Conservation (phyloP, 768 basidiomycete species). For the Neoboletus brunneissimus region DNA sequence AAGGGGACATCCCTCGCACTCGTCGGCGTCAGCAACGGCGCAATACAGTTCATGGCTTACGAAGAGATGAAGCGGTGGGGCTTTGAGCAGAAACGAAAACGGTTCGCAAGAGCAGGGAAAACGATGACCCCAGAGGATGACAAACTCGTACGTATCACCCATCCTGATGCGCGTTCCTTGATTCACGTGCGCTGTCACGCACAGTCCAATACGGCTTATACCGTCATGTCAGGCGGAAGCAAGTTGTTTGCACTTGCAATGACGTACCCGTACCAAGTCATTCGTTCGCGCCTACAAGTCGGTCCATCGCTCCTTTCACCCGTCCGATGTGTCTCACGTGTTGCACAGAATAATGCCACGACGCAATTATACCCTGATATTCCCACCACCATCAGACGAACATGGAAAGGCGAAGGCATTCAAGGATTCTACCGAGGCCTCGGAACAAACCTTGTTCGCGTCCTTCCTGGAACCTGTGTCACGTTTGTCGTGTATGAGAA, state of each 20-base stretch:
- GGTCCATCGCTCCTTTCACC: constrained; percentile 11
- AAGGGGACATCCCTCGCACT: constrained; percentile 86
- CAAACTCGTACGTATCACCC: constrained; percentile 65
- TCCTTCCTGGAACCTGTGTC: constrained; percentile 95
- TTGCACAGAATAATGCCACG: constrained; percentile 60
- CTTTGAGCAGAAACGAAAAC: constrained; percentile 71
- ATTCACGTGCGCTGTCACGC: background rate
- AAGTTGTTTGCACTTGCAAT: constrained; percentile 79
- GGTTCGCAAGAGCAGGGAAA: constrained; percentile 57
- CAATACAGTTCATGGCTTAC: constrained; percentile 93
- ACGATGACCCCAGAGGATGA: constrained; percentile 72
- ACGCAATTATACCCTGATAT: constrained; percentile 77
- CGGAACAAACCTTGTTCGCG: constrained; percentile 89
- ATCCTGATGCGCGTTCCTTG: background rate
- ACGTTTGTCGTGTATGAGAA: constrained; percentile 99
- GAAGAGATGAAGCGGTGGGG: constrained; percentile 94
- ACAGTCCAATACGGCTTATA: constrained; percentile 89
- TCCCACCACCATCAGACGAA: constrained; percentile 71
- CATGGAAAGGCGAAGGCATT: constrained; percentile 78
- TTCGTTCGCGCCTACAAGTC: constrained; percentile 92
- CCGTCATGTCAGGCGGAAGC: constrained; percentile 86
- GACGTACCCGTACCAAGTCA: constrained; percentile 98
- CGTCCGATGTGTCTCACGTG: background rate
- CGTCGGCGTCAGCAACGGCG: constrained; percentile 91
- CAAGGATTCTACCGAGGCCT: constrained; percentile 93